Conservation (phyloP, 352 stramenopile species). For the Globisporangium paddicum region DNA sequence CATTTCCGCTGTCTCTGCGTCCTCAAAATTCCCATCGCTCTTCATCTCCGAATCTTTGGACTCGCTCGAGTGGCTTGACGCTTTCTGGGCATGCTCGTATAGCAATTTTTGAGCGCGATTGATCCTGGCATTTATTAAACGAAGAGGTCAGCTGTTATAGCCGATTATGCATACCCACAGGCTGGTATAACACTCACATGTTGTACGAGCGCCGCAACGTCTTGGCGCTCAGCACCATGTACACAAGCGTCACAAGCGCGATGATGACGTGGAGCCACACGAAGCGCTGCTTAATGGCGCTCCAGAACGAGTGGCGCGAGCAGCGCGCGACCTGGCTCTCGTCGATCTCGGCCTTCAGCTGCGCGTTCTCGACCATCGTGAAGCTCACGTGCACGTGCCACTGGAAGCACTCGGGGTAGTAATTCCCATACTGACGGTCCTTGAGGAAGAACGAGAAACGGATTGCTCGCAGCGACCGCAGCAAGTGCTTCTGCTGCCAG, state of each 20-base stretch:
- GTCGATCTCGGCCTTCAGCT: constrained; percentile 48
- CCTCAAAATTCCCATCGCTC: not conserved
- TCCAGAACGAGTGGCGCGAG: constrained; percentile 41
- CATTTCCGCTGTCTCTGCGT: not conserved
- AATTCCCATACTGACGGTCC: constrained; percentile 68
- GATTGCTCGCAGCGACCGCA: constrained; percentile 42
- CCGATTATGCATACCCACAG: not conserved
- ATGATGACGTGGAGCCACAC: constrained; percentile 76
- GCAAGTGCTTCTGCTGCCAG: constrained; percentile 35
- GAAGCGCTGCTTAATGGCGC: constrained; percentile 50
- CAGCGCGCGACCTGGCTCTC: constrained; percentile 60
- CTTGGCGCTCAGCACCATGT: constrained; percentile 57
- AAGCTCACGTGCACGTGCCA: constrained; percentile 66
- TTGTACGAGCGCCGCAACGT: constrained; percentile 47
- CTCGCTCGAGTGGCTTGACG: not conserved
- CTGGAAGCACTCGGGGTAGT: constrained; percentile 84
- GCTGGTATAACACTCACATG: constrained; percentile 26
- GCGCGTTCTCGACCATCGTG: constrained; percentile 36
- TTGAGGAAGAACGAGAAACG: constrained; percentile 54
- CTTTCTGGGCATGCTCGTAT: constrained; percentile 2
- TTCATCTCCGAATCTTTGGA: not conserved
- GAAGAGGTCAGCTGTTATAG: not conserved
- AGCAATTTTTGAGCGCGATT: constrained; percentile 15
- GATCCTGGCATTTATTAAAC: constrained; percentile 4
- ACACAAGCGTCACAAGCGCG: constrained; percentile 36